Percentiles rank a stretch among this genome's conserved stretches.
Evolutionary conservation across 192 early-diverging fungal species (phyloP).

Genomic region (Backusella mclennaniae): DNA sequence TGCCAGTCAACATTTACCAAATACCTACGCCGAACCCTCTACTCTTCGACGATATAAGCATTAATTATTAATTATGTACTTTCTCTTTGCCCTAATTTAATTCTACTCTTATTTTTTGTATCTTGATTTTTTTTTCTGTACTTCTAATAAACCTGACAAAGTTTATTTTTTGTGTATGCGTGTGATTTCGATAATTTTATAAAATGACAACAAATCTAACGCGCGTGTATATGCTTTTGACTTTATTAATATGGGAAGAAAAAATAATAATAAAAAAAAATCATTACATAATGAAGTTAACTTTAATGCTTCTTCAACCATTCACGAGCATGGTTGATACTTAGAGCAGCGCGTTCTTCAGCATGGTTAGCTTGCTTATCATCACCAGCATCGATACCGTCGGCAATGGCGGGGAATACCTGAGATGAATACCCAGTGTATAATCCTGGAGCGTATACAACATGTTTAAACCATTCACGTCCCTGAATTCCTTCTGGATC

Average conservation of each 20-base stretch:
- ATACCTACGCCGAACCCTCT: slow-evolving; percentile 9
- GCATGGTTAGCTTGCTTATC: not conserved
- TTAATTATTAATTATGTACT: slow-evolving; percentile 3
- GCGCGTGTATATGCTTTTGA: not conserved
- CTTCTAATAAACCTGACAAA: not conserved
- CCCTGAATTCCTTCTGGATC: slow-evolving; percentile 53
- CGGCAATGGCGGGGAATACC: slow-evolving; percentile 53
- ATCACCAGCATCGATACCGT: slow-evolving; percentile 32
- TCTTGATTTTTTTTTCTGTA: not conserved
- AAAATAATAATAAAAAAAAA: not conserved
- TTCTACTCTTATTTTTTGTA: not conserved
- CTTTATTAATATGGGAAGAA: not conserved
- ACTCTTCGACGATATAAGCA: not conserved
- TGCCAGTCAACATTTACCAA: not conserved
- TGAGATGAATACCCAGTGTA: slow-evolving; percentile 51
- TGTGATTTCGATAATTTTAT: not conserved
- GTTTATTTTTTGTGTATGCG: not conserved
- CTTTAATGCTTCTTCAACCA: slow-evolving; percentile 4
- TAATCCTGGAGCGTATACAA: slow-evolving; percentile 52
- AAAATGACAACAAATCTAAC: not conserved
- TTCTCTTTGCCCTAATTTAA: not conserved
- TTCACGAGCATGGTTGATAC: slow-evolving; percentile 18
- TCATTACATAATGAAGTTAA: not conserved
- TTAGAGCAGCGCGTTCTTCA: slow-evolving; percentile 11
- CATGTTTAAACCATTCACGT: slow-evolving; percentile 61